A percentile compares a stretch with the other conserved stretches of the same genome.
These are phyloP conservation scores for Suillus luteus DNA, from an alignment of 768 basidiomycete genomes.

Conservation along the genomic window DNA sequence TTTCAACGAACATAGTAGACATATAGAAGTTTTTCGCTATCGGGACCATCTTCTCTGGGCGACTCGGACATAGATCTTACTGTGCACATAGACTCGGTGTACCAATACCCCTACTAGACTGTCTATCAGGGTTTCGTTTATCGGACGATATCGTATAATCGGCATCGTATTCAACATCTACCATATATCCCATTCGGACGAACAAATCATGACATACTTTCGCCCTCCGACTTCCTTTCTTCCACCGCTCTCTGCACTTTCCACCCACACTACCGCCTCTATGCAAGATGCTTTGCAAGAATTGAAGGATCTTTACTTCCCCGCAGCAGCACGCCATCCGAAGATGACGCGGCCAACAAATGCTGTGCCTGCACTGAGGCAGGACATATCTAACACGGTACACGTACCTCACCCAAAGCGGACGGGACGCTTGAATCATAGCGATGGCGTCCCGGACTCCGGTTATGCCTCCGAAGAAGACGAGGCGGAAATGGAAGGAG, in stretches of 20 bases:
- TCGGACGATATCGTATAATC: background rate
- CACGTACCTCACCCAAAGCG: conserved; percentile 30
- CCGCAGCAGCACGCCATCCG: conserved; percentile 32
- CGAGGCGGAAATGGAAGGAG: conserved; percentile 44
- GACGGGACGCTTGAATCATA: conserved; percentile 33
- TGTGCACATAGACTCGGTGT: conserved; percentile 19
- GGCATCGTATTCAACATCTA: conserved; percentile 4
- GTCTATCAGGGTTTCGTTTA: conserved; percentile 2
- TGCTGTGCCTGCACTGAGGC: conserved; percentile 24
- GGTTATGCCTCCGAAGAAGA: conserved; percentile 79
- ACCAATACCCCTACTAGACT: conserved; percentile 12
- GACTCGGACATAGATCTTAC: conserved; percentile 7
- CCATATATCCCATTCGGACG: conserved; percentile 13
- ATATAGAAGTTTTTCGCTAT: conserved; percentile 11
- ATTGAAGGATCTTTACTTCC: conserved; percentile 56
- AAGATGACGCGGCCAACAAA: background rate
- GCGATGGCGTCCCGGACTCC: conserved; percentile 60
- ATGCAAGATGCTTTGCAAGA: conserved; percentile 45
- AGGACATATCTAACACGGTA: conserved; percentile 17
- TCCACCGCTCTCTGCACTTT: conserved; percentile 54
- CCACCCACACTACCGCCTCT: conserved; percentile 35
- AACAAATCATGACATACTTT: conserved; percentile 18
- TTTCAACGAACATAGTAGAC: conserved; percentile 7
- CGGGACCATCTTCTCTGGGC: conserved; percentile 4
- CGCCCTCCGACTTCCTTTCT: conserved; percentile 52